Evolutionary conservation across 192 early-diverging fungal genomes (phyloP), one percentile per base, ranked within the genome.

Genomic region (Coemansia sp.): DNA sequence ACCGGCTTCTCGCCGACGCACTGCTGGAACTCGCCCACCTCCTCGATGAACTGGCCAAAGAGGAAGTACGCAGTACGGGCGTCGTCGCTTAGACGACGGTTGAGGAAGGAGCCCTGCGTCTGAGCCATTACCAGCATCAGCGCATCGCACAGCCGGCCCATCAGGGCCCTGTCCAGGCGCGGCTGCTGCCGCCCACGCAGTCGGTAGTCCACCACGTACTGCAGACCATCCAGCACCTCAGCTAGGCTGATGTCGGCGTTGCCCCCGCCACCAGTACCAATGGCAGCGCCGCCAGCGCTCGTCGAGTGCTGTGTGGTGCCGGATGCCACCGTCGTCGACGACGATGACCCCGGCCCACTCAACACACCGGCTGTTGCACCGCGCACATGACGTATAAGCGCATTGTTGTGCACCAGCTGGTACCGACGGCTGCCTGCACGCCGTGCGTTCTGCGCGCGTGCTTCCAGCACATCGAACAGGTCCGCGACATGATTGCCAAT

Each of bases 21-120:
- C 12, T 59, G 64, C 47, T 92, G 85, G 50, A 97, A 97, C 60
- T 95, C 90, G 51, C 82, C 80, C 26, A 97, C 90, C 78, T 97
- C 89, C 59, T 91, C 85, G 23, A 96, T 54, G 58, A 97, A 95
- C 72, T 95, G 92, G 18, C 89, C 94, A 85, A 97, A 94, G 37
- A 97, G 76, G 25, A 79, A 81, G 68, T 94, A 94, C 13, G 92
- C 90, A 13, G 84, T 72, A 51, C 91, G 81, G 9, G 92, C 87
- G 22, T 91, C 90, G 30, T 78, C 68, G 2, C 91, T 85, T 13
- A 84, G 67, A 7, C 54, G 55, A 37, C 76, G 76, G 27, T 78
- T 55, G 37, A 92, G 51, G 23, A 87, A 67, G 21, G 78, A 77
- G 25, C 85, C 86, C 37, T 79, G 64, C 19, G 56, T 60, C 21